Base-by-base conservation (phyloP, 208 protist genomes). In the Acanthamoeba royreba region DNA sequence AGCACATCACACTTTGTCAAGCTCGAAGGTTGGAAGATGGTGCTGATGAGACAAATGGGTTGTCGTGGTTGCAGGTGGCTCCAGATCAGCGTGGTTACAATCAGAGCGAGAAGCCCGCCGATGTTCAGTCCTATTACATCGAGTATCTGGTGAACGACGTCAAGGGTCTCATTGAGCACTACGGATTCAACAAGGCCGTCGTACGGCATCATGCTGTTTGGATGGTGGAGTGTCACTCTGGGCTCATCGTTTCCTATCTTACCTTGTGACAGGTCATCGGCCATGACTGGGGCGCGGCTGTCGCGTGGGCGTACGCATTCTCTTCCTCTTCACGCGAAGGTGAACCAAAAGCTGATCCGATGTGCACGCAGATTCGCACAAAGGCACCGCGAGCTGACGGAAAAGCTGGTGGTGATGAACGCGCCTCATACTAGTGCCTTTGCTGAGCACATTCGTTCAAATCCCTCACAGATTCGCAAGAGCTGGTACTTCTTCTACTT, bases 401-500 rank as follows among this genome's bases (percentile, higher is more conserved):
- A 86, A 33, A 86, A 86, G 46, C 46, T 86, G 11, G 77, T 86
- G 31, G 46, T 86, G 46, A 58, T 86, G 40, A 86, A 86, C n/a
- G 77, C 52, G 77, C 77, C 77, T 3, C 77, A 86, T 33, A 3
- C 3, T 43, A 5, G 11, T 25, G 77, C 77, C 8, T 86, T 86
- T 33, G 38, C 45, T 4, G 77, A 86, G 4, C 77, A 86, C 77
- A 33, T 86, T 43, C n/a, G 77, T 2, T 86, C 77, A 13, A 86
- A 43, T 28, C n/a, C 52, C 46, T 53, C 77, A 13, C 77, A 86
- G 42, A 4, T 55, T 7, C 2, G 2, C 7, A 86, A 86, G 46
- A 86, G 77, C 77, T 86, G 77, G 77, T 86, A 86, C 22, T 7
- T 86, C 40, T 55, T 86, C 77, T 86, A 58, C 77, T 86, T 86